Percentiles rank a stretch among this genome's conserved stretches.
Evolutionary conservation across 768 basidiomycete species (phyloP).

Genomic region (Boletus tomentosulus): DNA sequence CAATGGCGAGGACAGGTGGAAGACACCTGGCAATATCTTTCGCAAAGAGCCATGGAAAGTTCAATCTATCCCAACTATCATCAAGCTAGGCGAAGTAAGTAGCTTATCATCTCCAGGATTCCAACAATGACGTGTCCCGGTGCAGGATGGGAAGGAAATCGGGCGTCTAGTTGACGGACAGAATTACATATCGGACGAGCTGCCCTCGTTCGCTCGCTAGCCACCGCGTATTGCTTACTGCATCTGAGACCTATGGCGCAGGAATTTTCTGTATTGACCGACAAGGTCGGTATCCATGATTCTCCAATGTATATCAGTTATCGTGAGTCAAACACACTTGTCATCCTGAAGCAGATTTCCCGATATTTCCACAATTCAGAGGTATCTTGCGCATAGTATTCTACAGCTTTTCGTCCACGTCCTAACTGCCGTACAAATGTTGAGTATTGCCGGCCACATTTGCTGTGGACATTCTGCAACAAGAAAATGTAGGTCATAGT

Average conservation of each 20-base stretch:
- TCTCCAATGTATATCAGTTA: not conserved
- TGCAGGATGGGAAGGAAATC: conserved; percentile 25
- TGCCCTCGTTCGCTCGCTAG: conserved; percentile 19
- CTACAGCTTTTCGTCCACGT: not conserved
- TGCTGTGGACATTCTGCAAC: not conserved
- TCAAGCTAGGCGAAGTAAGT: conserved; percentile 56
- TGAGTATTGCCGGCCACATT: not conserved
- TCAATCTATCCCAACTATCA: conserved; percentile 59
- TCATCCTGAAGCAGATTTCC: not conserved
- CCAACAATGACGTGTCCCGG: not conserved
- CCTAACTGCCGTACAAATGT: not conserved
- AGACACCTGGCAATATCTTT: conserved; percentile 50
- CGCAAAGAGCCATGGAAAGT: conserved; percentile 63
- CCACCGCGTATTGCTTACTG: not conserved
- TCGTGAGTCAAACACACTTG: not conserved
- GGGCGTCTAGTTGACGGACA: conserved; percentile 28
- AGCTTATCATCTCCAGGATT: conserved; percentile 3
- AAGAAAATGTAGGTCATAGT: not conserved
- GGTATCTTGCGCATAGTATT: not conserved
- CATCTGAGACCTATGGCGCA: not conserved
- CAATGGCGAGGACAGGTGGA: conserved; percentile 52
- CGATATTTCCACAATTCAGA: not conserved
- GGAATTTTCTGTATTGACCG: not conserved
- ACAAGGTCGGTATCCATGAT: not conserved
- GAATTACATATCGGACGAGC: conserved; percentile 22